A percentile compares a stretch with the other conserved stretches of the same genome.
Evolutionary conservation across 257 asterid species (phyloP).

Genomic region (Petunia axillaris): DNA sequence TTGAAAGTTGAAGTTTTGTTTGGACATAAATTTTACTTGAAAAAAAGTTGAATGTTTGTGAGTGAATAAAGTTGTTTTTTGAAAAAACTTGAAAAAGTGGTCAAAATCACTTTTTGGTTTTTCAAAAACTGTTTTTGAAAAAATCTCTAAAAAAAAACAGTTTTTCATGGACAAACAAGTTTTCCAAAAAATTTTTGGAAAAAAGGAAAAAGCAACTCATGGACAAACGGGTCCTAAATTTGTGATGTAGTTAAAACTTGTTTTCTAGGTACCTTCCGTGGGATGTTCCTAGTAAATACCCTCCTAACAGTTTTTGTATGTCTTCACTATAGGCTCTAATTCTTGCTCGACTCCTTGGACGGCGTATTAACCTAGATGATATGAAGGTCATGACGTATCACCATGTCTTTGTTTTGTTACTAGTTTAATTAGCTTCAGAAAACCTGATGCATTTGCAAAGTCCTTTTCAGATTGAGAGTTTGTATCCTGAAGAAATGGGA

Average conservation of each 20-base stretch:
- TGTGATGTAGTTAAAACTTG: neutral
- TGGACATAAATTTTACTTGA: no score
- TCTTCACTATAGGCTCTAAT: conserved; percentile 67
- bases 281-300: neutral
- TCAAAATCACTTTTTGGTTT: no score
- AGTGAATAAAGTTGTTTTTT: no score
- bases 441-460: neutral
- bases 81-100: no score
- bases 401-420: neutral
- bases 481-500: conserved; percentile 83
- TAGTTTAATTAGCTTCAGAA: neutral
- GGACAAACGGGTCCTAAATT: no score
- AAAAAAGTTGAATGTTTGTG: no score
- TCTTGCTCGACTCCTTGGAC: conserved; percentile 92
- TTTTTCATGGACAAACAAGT: no score
- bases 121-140: no score
- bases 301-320: conserved; percentile 4
- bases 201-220: no score
- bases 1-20: no score
- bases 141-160: no score
- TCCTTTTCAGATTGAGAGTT: conserved; percentile 75
- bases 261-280: neutral
- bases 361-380: conserved; percentile 61
- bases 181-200: no score
- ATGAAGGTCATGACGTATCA: conserved; percentile 59